Percentiles rank a stretch among this genome's conserved stretches.
Conservation (phyloP, 345 rosid species). For the Streptanthus diversifolius region DNA sequence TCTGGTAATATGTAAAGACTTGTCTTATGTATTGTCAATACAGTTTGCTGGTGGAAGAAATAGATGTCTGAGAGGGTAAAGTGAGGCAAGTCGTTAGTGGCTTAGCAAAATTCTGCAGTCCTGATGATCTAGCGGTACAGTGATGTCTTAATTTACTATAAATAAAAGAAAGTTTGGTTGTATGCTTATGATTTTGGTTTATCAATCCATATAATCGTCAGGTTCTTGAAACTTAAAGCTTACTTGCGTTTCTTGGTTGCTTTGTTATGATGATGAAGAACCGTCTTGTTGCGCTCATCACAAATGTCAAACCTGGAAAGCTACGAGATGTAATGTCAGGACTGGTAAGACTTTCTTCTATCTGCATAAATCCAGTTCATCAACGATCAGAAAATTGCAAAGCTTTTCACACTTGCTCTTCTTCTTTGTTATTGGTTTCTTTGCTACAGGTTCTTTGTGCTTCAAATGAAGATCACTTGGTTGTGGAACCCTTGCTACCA, state of each 20-base stretch:
- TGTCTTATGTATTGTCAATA: constrained; percentile 10
- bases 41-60: constrained; percentile 98
- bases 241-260: constrained; percentile 19
- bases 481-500: constrained; percentile 77
- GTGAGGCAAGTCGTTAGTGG: constrained; percentile 96
- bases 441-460: constrained; percentile 80
- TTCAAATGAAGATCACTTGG: constrained; percentile 75
- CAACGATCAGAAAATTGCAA: neutral
- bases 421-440: constrained; percentile 13
- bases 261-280: constrained; percentile 49
- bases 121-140: constrained; percentile 74
- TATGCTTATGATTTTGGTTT: neutral
- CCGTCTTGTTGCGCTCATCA: constrained; percentile 71
- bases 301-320: constrained; percentile 98
- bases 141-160: constrained; percentile 13
- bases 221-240: constrained; percentile 17
- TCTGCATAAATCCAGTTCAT: neutral
- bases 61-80: constrained; percentile 87
- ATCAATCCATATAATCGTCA: neutral
- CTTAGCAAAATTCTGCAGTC: constrained; percentile 81
- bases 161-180: neutral
- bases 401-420: neutral
- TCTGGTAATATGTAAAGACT: neutral
- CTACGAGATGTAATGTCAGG: constrained; percentile 89
- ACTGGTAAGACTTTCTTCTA: constrained; percentile 55